Conservation (phyloP, 2,329 filamentous ascomycete species). For the Eutypella sp. region DNA sequence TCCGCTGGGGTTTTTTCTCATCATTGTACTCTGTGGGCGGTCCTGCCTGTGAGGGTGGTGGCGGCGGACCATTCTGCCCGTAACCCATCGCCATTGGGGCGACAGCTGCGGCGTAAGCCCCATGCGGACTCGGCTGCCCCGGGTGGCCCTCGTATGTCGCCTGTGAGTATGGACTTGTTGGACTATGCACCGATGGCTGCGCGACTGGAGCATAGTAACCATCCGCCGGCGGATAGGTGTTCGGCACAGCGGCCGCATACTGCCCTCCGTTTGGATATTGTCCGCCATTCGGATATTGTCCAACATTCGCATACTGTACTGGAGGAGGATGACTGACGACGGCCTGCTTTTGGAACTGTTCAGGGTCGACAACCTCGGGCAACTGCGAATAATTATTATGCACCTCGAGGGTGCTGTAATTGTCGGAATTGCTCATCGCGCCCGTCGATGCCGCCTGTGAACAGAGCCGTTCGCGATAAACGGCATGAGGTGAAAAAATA, state of each 20-base stretch:
- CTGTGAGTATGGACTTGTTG: not conserved
- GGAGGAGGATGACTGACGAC: not conserved
- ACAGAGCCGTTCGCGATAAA: not conserved
- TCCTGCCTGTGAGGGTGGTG: too few relatives aligned
- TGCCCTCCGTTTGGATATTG: not conserved
- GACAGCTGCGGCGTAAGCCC: slow-evolving; percentile 1
- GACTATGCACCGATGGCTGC: not conserved
- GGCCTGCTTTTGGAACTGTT: slow-evolving; percentile 5
- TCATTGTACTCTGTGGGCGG: not conserved
- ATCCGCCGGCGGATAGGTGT: not conserved
- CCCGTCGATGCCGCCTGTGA: not conserved
- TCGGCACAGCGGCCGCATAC: not conserved
- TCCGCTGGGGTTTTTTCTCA: slow-evolving; percentile 9
- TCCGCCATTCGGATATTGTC: too few relatives aligned
- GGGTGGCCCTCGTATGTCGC: not conserved
- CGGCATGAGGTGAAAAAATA: not conserved
- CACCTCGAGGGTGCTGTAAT: slow-evolving; percentile 4
- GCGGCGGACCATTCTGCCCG: not conserved
- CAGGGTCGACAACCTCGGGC: slow-evolving; percentile 3
- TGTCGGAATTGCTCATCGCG: not conserved
- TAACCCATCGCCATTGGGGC: slow-evolving; percentile 3
- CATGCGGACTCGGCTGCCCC: slow-evolving; percentile 1
- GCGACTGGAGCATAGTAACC: not conserved
- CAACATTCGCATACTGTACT: too few relatives aligned
- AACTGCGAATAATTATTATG: not conserved